Percentiles rank a stretch among this genome's conserved stretches.
Evolutionary conservation across 2,329 filamentous ascomycete species (phyloP).

Genomic region (Aspergillus melleus): DNA sequence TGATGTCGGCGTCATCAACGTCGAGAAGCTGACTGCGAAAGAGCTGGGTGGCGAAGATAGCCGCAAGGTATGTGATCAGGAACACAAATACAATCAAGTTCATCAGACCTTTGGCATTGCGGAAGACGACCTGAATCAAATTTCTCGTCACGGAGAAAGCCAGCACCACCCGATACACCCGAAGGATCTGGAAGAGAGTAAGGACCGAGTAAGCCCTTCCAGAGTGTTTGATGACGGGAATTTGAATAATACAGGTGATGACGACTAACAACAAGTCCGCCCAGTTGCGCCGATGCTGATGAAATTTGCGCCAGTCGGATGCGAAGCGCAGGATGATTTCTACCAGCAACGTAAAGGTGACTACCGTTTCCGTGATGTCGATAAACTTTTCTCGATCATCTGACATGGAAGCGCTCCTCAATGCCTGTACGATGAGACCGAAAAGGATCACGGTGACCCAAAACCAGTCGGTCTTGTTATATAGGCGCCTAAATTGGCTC

Average conservation of each 20-base stretch:
- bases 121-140: constrained; percentile 81
- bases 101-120: constrained; percentile 86
- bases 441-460: constrained; percentile 82
- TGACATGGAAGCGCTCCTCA: constrained; percentile 75
- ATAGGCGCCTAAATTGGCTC: constrained; percentile 65
- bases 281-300: constrained; percentile 70
- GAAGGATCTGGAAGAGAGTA: constrained; percentile 87
- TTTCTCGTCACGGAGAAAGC: constrained; percentile 84
- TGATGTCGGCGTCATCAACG: constrained; percentile 62
- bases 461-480: constrained; percentile 70
- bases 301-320: constrained; percentile 79
- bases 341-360: constrained; percentile 74
- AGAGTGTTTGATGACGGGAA: constrained; percentile 74
- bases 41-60: constrained; percentile 89
- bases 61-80: constrained; percentile 87
- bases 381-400: constrained; percentile 64
- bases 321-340: constrained; percentile 81
- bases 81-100: constrained; percentile 98
- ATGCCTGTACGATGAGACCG: constrained; percentile 75
- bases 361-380: constrained; percentile 67
- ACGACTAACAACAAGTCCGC: constrained; percentile 79
- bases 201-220: constrained; percentile 80
- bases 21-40: constrained; percentile 82
- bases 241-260: constrained; percentile 78
- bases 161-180: constrained; percentile 88